Evolutionary conservation across 768 basidiomycete genomes (phyloP), one percentile per base, ranked within the genome.

Genomic region (Ephemerocybe angulata): DNA sequence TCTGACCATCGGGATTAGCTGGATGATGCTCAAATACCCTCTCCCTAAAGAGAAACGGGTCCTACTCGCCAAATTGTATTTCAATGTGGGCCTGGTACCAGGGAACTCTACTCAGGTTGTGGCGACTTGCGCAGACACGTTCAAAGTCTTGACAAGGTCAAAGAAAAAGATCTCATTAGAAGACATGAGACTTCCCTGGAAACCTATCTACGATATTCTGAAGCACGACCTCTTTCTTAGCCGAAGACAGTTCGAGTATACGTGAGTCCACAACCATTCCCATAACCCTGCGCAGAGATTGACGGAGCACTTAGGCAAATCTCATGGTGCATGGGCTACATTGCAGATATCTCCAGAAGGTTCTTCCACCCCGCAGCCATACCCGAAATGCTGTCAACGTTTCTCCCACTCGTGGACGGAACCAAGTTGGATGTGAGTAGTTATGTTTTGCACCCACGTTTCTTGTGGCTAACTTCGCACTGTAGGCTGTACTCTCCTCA

Each of bases 291-390:
- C n/a, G n/a, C n/a, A n/a, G n/a, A n/a, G n/a, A 43, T 51, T 64
- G 42, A 60, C 46, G 25, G 37, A 15, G 27, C 47, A 30, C 52
- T 22, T 58, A 88, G 87, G 57, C 87, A 88, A 71, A 69, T 85
- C n/a, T 81, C 87, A 17, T 88, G 83, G 82, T 87, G 82, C 61
- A 84, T 88, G 84, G 87, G 85, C 3, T 82, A 82, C 60, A 76
- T 89, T 57, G 85, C 86, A 28, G 80, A 85, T 33, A 77, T 76
- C 62, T 75, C 82, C 42, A 82, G 90, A 51, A 77, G 88, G 52
- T 95, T 95, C 77, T 95, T 93, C 71, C 92, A 93, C 62, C 93
- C 93, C 17, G 83, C 88, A 38, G 87, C 90, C 30, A 86, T 86
- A 51, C 84, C 87, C 60, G 88, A 90, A 62, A 95, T 97, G 91